Percentiles rank a stretch among this genome's conserved stretches.
Evolutionary conservation across 139 green algal genomes (phyloP).

Genomic region (Picocystis salinarum): DNA sequence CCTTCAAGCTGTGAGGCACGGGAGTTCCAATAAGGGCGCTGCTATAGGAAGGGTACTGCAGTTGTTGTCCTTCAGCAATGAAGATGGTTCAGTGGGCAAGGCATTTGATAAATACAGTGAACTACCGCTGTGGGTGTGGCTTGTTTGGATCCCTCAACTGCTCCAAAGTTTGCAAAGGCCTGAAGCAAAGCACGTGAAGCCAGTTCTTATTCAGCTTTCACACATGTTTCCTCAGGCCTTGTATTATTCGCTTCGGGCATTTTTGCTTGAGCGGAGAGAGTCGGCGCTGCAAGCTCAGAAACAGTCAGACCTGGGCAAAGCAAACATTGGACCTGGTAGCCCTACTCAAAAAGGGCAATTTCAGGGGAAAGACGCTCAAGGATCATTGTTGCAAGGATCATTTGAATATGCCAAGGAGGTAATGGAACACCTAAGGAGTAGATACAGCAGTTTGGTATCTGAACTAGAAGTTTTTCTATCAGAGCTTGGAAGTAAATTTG

Average conservation of each 20-base stretch:
- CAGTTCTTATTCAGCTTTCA: conserved; percentile 35
- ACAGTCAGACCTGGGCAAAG: neutral
- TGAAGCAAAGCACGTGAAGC: conserved; percentile 42
- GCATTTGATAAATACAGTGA: conserved; percentile 32
- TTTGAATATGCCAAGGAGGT: conserved; percentile 46
- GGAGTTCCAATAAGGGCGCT: conserved; percentile 23
- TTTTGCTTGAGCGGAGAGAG: conserved; percentile 37
- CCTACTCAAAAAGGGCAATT: neutral
- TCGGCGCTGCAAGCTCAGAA: neutral
- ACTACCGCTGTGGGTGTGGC: conserved; percentile 67
- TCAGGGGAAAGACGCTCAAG: no score
- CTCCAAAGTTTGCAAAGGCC: conserved; percentile 56
- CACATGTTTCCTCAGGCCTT: conserved; percentile 48
- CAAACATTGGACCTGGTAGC: neutral
- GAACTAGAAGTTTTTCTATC: conserved; percentile 26
- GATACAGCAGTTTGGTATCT: conserved; percentile 10
- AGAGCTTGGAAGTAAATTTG: conserved; percentile 57
- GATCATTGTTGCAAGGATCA: no score
- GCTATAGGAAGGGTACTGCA: conserved; percentile 64
- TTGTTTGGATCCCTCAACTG: conserved; percentile 81
- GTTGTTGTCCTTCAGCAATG: conserved; percentile 63
- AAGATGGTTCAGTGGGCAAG: conserved; percentile 12
- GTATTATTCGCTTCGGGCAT: conserved; percentile 74
- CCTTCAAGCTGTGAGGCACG: conserved; percentile 35
- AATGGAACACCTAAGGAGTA: conserved; percentile 23